A percentile compares a stretch with the other conserved stretches of the same genome.
Evolutionary conservation across 208 protist genomes (phyloP).

Genomic region (Leishmania arabica): DNA sequence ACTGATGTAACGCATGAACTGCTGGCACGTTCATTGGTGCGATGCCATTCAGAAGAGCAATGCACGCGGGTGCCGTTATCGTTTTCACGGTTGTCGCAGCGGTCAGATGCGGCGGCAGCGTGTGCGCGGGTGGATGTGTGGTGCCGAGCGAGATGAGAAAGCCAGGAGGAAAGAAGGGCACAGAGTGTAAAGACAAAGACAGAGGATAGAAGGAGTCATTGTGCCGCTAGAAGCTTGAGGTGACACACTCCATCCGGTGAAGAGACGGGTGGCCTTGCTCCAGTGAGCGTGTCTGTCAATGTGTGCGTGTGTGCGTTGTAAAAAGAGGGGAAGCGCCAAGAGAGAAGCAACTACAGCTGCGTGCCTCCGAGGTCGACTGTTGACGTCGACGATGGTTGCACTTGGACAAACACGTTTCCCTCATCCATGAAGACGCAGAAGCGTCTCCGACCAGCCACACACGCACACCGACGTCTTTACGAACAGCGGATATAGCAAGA

Average conservation of each 20-base stretch:
- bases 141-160: background rate
- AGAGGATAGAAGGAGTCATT: background rate
- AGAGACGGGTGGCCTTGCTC: no score
- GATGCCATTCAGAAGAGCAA: background rate
- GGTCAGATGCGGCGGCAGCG: background rate
- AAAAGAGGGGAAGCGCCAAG: background rate
- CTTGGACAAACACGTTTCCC: background rate
- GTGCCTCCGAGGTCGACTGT: background rate
- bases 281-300: background rate
- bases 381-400: background rate
- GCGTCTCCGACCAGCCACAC: background rate
- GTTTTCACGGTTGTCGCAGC: background rate
- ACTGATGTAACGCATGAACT: background rate
- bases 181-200: background rate
- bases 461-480: background rate
- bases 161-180: background rate
- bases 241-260: background rate
- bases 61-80: background rate
- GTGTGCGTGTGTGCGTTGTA: background rate
- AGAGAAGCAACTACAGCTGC: background rate
- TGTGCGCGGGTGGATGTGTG: conserved; percentile 5
- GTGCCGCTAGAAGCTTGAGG: background rate
- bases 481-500: background rate
- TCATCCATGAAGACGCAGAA: background rate
- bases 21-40: background rate